Evolutionary conservation across 345 rosid genomes (phyloP), one percentile per base, ranked within the genome.

Genomic region (Acer negundo): DNA sequence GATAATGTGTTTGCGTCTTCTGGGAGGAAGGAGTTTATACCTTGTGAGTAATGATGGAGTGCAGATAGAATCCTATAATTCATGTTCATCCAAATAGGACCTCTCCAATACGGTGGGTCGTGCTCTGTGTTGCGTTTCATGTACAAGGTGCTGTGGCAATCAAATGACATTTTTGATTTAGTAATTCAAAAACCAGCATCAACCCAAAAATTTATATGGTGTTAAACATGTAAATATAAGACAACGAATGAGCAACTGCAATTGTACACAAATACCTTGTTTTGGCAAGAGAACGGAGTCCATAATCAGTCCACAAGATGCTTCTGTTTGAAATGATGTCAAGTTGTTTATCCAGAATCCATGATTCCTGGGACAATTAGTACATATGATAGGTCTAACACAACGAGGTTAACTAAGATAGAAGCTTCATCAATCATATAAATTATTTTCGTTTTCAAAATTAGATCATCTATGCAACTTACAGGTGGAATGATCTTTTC

Each of bases 91-190:
- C 98, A 94, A 78, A 92, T 86, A 17, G 97, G 93, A 69, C 98
- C 97, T 84, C 98, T 91, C 99, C 99, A 96, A 71, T 96, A 96
- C 6, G 98, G 98, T 71, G 98, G 89, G 53, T 96, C 93, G 24
- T 91, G 94, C 83, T 96, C 91, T 10, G 94, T 88, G 82, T 94
- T 96, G 82, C 87, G 90, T 83, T 90, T 90, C 98, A 94, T 96
- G 89, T 94, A 92, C 82, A 94, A 28, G 69, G 97, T 88, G 82
- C 97, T 96, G 83, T 46, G 44, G 42, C 79, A 80, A 31, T 59
- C 26, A 80, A 62, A 26, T 49, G 16, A 69, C 24, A 64, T 17
- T 73, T 79, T 38, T 69, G 35, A 19, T 64, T 42, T 31, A 42
- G 55, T 62, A 38, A n/a, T 10, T 20, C 17, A 20, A 17, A n/a